Conservation (phyloP, 495 filamentous ascomycete species). For the Geopyxis carbonaria region DNA sequence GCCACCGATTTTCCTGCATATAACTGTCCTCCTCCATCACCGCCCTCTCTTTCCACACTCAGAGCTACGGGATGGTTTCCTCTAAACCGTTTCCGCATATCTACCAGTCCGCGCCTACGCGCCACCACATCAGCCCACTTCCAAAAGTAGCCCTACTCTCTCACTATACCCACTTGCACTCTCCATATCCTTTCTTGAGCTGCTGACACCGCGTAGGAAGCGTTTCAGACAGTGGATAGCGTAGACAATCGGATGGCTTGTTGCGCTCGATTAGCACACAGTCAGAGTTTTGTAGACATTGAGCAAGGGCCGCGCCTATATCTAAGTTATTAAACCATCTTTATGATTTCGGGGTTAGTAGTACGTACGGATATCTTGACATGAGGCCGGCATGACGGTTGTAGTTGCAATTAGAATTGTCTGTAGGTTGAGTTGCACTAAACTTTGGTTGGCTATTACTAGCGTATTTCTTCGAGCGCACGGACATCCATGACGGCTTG, state of each 20-base stretch:
- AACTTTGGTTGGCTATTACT: too few relatives aligned
- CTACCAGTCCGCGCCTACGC: slow-evolving; percentile 63
- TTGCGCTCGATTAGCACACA: slow-evolving; percentile 86
- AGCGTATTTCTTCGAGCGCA: too few relatives aligned
- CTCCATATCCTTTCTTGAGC: slow-evolving; percentile 73
- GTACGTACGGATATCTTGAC: slow-evolving; percentile 79
- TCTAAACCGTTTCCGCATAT: slow-evolving; percentile 97
- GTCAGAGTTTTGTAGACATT: slow-evolving; percentile 87
- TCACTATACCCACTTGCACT: slow-evolving; percentile 53
- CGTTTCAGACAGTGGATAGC: slow-evolving; percentile 54
- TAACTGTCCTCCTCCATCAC: slow-evolving; percentile 42
- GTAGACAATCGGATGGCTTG: slow-evolving; percentile 71
- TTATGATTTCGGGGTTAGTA: slow-evolving; percentile 5
- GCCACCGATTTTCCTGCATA: slow-evolving; percentile 78
- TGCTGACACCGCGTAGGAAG: slow-evolving; percentile 83
- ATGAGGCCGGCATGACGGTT: slow-evolving; percentile 75
- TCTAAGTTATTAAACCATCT: not conserved
- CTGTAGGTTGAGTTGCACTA: too few relatives aligned
- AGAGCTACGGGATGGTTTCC: slow-evolving; percentile 78
- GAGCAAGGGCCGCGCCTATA: slow-evolving; percentile 71
- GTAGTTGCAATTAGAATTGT: not conserved
- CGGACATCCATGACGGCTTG: too few relatives aligned
- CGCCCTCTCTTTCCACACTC: slow-evolving; percentile 36
- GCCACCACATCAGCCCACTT: slow-evolving; percentile 6
- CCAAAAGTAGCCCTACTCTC: not conserved